These are phyloP conservation scores for Yarrowia deformans DNA, from an alignment of 805 yeast genomes.

Conservation along the genomic window DNA sequence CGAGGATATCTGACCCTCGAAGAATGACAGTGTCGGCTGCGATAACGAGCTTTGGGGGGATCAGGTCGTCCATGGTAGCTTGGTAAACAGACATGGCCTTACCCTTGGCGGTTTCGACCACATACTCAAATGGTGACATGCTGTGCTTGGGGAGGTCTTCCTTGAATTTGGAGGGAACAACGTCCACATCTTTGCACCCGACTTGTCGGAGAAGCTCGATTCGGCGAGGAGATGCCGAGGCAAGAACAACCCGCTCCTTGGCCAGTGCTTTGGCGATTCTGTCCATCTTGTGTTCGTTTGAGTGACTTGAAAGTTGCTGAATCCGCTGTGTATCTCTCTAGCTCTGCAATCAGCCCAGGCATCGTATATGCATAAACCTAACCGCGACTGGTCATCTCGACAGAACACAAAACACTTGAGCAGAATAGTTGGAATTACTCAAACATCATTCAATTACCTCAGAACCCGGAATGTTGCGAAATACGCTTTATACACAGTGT, in stretches of 20 bases:
- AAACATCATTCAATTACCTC: not conserved
- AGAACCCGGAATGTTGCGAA: slow-evolving; percentile 7
- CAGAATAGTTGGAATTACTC: not conserved
- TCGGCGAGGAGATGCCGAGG: slow-evolving; percentile 86
- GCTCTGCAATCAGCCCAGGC: not conserved
- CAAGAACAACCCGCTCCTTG: slow-evolving; percentile 61
- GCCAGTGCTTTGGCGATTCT: slow-evolving; percentile 30
- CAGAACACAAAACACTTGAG: too few species aligned
- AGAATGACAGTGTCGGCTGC: slow-evolving; percentile 84
- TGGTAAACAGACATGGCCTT: slow-evolving; percentile 72
- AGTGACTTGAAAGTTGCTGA: slow-evolving; percentile 17
- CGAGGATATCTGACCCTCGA: slow-evolving; percentile 67
- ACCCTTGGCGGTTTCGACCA: slow-evolving; percentile 67
- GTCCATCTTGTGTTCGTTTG: slow-evolving; percentile 14
- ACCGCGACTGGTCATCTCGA: not conserved
- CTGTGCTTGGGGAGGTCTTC: slow-evolving; percentile 72
- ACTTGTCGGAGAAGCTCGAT: slow-evolving; percentile 67
- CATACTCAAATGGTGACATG: slow-evolving; percentile 66
- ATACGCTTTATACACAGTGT: not conserved
- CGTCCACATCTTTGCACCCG: slow-evolving; percentile 50
- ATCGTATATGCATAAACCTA: slow-evolving; percentile 21
- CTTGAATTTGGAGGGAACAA: slow-evolving; percentile 72
- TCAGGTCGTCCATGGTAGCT: slow-evolving; percentile 51
- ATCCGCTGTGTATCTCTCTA: not conserved
- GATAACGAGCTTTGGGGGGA: slow-evolving; percentile 49